Conservation (phyloP, 768 basidiomycete species). For the Auricularia auricula-judae region DNA sequence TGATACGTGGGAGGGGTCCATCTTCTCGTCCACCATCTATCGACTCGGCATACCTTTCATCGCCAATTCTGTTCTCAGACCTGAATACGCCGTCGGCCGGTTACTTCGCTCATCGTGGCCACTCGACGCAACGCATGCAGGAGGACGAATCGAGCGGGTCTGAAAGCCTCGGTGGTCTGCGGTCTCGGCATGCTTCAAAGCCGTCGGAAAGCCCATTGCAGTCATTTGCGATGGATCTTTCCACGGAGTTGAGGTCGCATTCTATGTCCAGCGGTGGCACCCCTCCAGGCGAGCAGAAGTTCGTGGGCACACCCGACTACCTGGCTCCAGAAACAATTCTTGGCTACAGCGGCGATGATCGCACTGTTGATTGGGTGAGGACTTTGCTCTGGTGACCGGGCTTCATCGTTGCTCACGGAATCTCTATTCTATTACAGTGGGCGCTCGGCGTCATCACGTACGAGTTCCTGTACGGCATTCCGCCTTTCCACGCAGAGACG, state of each 20-base stretch:
- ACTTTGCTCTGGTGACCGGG: conserved; percentile 7
- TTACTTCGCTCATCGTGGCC: conserved; percentile 67
- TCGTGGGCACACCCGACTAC: conserved; percentile 97
- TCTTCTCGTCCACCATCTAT: conserved; percentile 74
- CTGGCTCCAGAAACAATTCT: conserved; percentile 92
- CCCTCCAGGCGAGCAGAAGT: conserved; percentile 80
- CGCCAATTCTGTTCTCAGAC: conserved; percentile 57
- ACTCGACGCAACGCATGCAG: conserved; percentile 47
- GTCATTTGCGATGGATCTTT: conserved; percentile 78
- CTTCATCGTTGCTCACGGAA: conserved; percentile 8
- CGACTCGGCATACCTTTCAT: conserved; percentile 69
- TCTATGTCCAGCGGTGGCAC: conserved; percentile 44
- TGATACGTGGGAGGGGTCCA: conserved; percentile 47
- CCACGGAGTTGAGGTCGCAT: conserved; percentile 73
- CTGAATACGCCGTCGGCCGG: conserved; percentile 47
- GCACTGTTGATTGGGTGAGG: conserved; percentile 92
- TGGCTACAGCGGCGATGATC: conserved; percentile 90
- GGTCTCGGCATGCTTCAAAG: conserved; percentile 34
- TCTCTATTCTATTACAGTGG: conserved; percentile 51
- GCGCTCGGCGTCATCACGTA: conserved; percentile 96
- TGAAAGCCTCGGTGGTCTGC: conserved; percentile 53
- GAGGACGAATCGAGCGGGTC: conserved; percentile 78
- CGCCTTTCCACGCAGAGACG: conserved; percentile 95
- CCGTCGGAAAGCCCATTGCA: conserved; percentile 68
- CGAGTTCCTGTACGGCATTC: conserved; percentile 93